Evolutionary conservation across 225 moss, liverwort and hornwort genomes (phyloP).

Genomic region (Pleurozium schreberi): DNA sequence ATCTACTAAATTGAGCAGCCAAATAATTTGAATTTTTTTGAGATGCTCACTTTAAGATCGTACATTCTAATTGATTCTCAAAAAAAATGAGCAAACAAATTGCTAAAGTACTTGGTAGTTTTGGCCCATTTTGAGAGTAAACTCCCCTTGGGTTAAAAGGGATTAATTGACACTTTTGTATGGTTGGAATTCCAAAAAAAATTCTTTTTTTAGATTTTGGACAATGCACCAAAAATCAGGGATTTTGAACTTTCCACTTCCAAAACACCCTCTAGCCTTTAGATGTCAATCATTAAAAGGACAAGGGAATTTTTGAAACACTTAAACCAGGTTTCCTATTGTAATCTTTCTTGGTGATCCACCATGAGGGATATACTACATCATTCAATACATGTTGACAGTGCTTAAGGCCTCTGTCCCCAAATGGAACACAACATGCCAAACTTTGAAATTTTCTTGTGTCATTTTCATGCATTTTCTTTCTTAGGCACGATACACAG

Average conservation of each 20-base stretch:
- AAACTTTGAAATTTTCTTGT: not conserved
- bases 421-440: not conserved
- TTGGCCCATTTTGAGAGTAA: too few species aligned
- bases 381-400: not conserved
- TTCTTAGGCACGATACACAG: not conserved
- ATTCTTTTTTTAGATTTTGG: too few species aligned
- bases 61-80: too few species aligned
- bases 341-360: fast-evolving
- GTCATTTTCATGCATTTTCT: not conserved
- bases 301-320: not conserved
- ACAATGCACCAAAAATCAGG: not conserved
- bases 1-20: too few species aligned
- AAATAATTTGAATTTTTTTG: too few species aligned
- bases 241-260: not conserved
- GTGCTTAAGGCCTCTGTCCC: too few species aligned
- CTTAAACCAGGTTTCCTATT: fast-evolving
- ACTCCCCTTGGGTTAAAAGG: too few species aligned
- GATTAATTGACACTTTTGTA: not conserved
- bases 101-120: too few species aligned
- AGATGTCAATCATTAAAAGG: not conserved
- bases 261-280: fast-evolving
- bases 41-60: too few species aligned
- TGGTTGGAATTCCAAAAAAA: not conserved
- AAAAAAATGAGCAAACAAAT: too few species aligned
- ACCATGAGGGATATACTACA: fast-evolving